phyloP scores from a whole-genome alignment of 352 stramenopile genomes.

The Pythium monospermum region DNA sequence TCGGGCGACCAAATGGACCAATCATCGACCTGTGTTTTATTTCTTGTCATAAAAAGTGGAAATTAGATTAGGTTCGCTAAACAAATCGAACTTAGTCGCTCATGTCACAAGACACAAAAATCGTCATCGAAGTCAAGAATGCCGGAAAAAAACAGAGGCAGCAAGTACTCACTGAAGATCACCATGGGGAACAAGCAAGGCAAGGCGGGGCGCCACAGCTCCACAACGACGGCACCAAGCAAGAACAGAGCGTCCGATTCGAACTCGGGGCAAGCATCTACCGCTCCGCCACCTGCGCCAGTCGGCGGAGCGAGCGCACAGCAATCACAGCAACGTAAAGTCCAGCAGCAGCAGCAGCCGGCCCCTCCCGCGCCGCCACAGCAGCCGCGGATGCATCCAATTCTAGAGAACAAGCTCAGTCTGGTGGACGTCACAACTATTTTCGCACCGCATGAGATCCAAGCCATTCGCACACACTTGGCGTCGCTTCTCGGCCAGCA shows the following conservation, averaged over 20 bases:
- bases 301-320: constrained; percentile 4
- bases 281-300: not conserved
- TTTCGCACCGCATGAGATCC: constrained; percentile 75
- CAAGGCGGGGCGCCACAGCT: constrained; percentile 38
- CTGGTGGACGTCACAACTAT: constrained; percentile 68
- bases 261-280: constrained; percentile 2
- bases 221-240: constrained; percentile 9
- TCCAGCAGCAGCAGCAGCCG: constrained; percentile 4
- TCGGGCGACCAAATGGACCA: too few relatives aligned
- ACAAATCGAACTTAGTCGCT: not conserved
- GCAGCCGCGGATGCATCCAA: constrained; percentile 24
- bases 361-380: constrained; percentile 3
- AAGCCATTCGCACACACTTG: constrained; percentile 74
- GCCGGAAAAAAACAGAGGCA: constrained; percentile 1
- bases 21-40: too few relatives aligned
- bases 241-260: constrained; percentile 6
- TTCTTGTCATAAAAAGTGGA: too few relatives aligned
- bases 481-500: constrained; percentile 56
- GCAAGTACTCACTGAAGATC: not conserved
- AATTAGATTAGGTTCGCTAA: too few relatives aligned
- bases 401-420: constrained; percentile 65
- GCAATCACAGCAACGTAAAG: constrained; percentile 13
- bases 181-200: constrained; percentile 83
- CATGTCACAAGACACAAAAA: not conserved
- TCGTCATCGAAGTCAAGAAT: not conserved